These are phyloP conservation scores for Kwoniella botswanensis DNA, from an alignment of 768 basidiomycete species.

Conservation along the genomic window DNA sequence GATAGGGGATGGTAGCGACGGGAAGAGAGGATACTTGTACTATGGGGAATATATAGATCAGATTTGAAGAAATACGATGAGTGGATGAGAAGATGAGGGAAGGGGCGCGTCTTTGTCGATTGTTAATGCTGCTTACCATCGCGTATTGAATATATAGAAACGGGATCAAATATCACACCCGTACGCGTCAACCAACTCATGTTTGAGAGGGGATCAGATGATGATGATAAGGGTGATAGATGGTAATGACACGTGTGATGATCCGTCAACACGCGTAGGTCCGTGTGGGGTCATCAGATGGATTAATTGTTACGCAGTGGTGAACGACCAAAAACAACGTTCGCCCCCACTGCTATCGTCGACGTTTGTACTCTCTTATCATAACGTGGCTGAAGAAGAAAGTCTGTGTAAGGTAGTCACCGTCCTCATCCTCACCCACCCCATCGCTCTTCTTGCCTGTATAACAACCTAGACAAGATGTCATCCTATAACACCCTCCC, in stretches of 20 bases:
- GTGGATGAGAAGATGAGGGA: constrained; percentile 5
- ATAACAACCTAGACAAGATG: not conserved
- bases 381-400: too few species aligned
- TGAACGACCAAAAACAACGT: constrained; percentile 5
- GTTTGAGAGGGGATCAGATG: not conserved
- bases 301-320: not conserved
- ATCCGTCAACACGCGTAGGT: not conserved
- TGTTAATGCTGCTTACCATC: not conserved
- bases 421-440: not conserved
- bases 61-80: constrained; percentile 7
- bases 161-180: constrained; percentile 6
- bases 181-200: not conserved
- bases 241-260: not conserved
- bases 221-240: not conserved
- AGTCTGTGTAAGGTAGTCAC: not conserved
- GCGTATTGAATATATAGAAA: not conserved
- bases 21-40: constrained; percentile 5
- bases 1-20: not conserved
- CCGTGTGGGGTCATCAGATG: not conserved
- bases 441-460: not conserved
- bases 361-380: too few species aligned
- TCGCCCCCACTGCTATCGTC: not conserved
- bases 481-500: constrained; percentile 31
- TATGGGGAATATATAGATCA: not conserved
- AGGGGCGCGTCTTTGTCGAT: constrained; percentile 4